Base-by-base conservation (phyloP, 2,329 filamentous ascomycete genomes). In the Aplosporella prunicola region DNA sequence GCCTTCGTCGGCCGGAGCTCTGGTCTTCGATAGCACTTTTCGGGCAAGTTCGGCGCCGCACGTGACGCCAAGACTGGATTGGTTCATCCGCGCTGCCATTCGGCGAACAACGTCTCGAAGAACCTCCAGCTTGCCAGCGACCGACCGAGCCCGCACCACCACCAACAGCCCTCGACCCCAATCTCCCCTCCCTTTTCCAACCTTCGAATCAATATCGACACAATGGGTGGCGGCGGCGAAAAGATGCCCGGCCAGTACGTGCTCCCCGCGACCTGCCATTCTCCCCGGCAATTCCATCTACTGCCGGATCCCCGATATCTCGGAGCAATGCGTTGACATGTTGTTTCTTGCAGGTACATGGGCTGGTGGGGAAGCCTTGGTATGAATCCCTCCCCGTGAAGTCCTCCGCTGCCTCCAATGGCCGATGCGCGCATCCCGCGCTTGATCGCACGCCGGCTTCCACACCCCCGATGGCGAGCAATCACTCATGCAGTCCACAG, bases 241-340 rank as follows among this genome's bases (percentile, higher is more conserved):
- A 47, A 44, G 39, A 22, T 45, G 24, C 45, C 45, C 9, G 41
- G 41, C 32, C 43, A 47, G 45, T 47, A 45, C 37, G 41, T 43
- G 29, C 18, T 16, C n/a, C 39, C 16, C 38, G 17, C 14, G 18
- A 39, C 20, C 22, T 29, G 24, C 23, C 30, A 3, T 23, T 13
- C 17, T 7, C 5, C 15, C 36, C 26, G 16, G n/a, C n/a, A 30
- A 20, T 27, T 36, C 25, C 34, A 14, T n/a, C 34, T 4, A 15
- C 32, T 18, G 32, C 9, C 20, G 15, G n/a, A 8, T 13, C 30
- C 28, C n/a, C 31, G 27, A 30, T 35, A 15, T 27, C 36, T 32
- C 35, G 15, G 23, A 25, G 32, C 31, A 16, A 3, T 22, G 17
- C 20, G 32, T 39, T 47, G 37, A 47, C 41, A 27, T 14, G 20